Evolutionary conservation across 2,329 filamentous ascomycete genomes (phyloP).

Genomic region (Aspergillus brunneoviolaceus): DNA sequence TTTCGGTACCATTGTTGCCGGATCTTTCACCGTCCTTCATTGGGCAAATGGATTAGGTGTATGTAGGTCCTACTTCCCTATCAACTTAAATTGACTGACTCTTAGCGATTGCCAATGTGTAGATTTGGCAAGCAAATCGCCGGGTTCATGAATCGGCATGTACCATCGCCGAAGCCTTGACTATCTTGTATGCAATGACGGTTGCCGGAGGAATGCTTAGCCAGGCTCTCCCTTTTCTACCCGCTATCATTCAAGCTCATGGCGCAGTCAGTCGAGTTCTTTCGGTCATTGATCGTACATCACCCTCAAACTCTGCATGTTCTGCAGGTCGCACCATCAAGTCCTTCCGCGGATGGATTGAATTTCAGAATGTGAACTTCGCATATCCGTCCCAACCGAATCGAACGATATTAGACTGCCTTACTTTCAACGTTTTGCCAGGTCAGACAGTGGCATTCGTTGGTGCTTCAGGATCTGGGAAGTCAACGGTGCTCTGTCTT

Average conservation of each 20-base stretch:
- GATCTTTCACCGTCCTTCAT: constrained; percentile 6
- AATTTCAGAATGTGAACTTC: constrained; percentile 39
- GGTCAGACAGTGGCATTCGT: constrained; percentile 62
- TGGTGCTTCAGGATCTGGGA: constrained; percentile 70
- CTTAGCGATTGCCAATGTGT: background rate
- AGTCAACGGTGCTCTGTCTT: constrained; percentile 71
- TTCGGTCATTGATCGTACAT: constrained; percentile 37
- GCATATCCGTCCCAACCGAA: constrained; percentile 41
- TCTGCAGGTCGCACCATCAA: constrained; percentile 16
- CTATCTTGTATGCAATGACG: constrained; percentile 9
- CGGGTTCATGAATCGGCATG: constrained; percentile 4
- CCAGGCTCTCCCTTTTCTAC: constrained; percentile 12
- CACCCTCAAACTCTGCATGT: constrained; percentile 35
- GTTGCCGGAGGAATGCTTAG: constrained; percentile 11
- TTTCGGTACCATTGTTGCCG: constrained; percentile 7
- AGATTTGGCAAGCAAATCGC: constrained; percentile 12
- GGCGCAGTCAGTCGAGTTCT: constrained; percentile 23
- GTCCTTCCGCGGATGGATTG: constrained; percentile 29
- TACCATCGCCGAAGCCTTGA: constrained; percentile 9
- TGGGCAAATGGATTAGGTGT: constrained; percentile 12
- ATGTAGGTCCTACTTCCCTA: background rate
- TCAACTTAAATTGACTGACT: background rate
- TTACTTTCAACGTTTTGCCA: constrained; percentile 36
- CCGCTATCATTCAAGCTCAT: constrained; percentile 19
- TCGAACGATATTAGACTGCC: constrained; percentile 34